Conservation (phyloP, 1,284 basidiomycete species). For the Pholiota adiposa region DNA sequence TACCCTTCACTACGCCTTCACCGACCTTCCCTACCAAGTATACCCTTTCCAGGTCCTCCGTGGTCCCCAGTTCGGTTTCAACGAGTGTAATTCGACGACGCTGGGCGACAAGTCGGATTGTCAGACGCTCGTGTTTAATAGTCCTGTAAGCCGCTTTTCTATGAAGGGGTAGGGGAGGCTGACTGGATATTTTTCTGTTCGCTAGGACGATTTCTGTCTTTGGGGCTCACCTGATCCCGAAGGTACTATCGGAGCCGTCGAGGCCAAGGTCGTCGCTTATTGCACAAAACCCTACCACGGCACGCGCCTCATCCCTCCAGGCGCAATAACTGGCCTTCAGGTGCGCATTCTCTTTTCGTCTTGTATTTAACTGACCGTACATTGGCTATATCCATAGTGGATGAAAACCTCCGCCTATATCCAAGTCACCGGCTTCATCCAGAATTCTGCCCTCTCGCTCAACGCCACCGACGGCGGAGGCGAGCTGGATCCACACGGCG, state of each 20-base stretch:
- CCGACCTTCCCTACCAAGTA: slow-evolving; percentile 21
- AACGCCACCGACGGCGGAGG: slow-evolving; percentile 17
- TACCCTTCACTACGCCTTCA: slow-evolving; percentile 18
- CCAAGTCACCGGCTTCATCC: slow-evolving; percentile 23
- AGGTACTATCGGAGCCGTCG: slow-evolving; percentile 18
- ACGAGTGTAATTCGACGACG: slow-evolving; percentile 21
- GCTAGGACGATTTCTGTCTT: slow-evolving; percentile 22
- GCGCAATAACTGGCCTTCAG: slow-evolving; percentile 21
- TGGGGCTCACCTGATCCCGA: slow-evolving; percentile 21
- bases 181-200: not conserved
- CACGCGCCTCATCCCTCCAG: slow-evolving; percentile 22
- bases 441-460: slow-evolving; percentile 12
- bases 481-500: slow-evolving; percentile 24
- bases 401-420: slow-evolving; percentile 21
- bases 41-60: slow-evolving; percentile 21
- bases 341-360: slow-evolving; percentile 8
- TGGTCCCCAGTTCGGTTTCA: slow-evolving; percentile 23
- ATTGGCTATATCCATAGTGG: slow-evolving; percentile 11
- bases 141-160: slow-evolving; percentile 14
- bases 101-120: slow-evolving; percentile 18
- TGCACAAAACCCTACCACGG: slow-evolving; percentile 25
- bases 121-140: slow-evolving; percentile 23
- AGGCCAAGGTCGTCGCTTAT: slow-evolving; percentile 22
- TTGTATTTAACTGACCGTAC: not conserved
- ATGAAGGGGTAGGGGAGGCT: too few species aligned